These are phyloP conservation scores for Phytophthora citrophthora DNA, from an alignment of 352 stramenopile species.

Conservation along the genomic window DNA sequence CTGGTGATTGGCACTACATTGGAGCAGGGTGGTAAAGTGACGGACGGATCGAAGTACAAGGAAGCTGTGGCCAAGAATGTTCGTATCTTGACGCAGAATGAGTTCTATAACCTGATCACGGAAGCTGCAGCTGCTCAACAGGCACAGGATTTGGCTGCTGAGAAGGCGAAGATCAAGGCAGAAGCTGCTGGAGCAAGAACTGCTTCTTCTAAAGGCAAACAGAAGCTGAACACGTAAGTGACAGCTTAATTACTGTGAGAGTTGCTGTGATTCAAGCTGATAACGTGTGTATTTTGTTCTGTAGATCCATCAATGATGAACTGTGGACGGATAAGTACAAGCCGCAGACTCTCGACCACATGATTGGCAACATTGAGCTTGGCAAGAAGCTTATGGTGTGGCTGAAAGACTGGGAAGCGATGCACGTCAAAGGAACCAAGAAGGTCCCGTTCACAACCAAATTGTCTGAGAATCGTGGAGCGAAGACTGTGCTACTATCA, in stretches of 20 bases:
- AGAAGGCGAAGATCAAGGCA: constrained; percentile 62
- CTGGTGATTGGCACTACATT: constrained; percentile 73
- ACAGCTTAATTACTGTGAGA: not conserved
- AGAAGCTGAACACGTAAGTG: constrained; percentile 51
- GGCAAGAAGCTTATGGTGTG: constrained; percentile 90
- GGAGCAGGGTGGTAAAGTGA: constrained; percentile 71
- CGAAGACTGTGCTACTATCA: constrained; percentile 95
- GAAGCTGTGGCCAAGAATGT: constrained; percentile 88
- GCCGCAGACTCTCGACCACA: constrained; percentile 89
- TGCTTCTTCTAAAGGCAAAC: constrained; percentile 60
- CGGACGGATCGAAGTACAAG: constrained; percentile 86
- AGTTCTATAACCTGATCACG: constrained; percentile 89
- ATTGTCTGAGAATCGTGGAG: constrained; percentile 87
- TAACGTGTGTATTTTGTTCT: constrained; percentile 3
- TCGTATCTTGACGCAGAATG: constrained; percentile 84
- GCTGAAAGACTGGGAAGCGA: constrained; percentile 80
- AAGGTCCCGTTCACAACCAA: constrained; percentile 82
- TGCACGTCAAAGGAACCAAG: constrained; percentile 87
- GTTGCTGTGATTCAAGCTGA: not conserved
- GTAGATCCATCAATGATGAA: constrained; percentile 55
- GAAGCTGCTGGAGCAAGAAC: constrained; percentile 46
- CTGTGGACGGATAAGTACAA: constrained; percentile 98
- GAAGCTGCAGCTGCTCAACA: constrained; percentile 74
- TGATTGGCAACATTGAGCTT: constrained; percentile 94
- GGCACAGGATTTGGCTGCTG: constrained; percentile 52